Base-by-base conservation (phyloP, 345 rosid species). In the Abelmoschus esculentus region DNA sequence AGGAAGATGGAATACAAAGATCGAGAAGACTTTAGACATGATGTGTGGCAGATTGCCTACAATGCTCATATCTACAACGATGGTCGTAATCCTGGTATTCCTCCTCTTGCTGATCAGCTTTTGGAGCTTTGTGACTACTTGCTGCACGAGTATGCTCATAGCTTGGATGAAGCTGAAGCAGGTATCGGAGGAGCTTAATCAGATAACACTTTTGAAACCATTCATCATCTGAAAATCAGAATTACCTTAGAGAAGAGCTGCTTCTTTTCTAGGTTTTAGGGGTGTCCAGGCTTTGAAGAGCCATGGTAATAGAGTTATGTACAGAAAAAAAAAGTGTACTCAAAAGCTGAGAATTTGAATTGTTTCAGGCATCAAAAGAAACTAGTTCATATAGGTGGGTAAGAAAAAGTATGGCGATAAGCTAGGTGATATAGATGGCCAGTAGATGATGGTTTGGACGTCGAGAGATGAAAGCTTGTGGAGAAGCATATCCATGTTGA, bases 91-190 rank as follows among this genome's bases (percentile, higher is more conserved):
- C 99, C 92, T 14, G 91, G 82, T 67, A 95, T 95, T 76, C 96
- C 99, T 29, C 99, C 96, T 3, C 85, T 91, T 5, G 99, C 96
- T 5, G 99, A 95, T 89, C 98, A 91, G 87, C 89, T 95, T 36
- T 71, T 95, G 74, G 96, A 95, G 82, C 70, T 95, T 6, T 95
- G 96, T 78, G 98, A 95, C 75, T 87, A 83, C 83, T 76, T 95
- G 86, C 32, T 92, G 46, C 75, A 79, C 3, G 82, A 86, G 67
- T 29, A 83, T 69, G 62, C 15, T 50, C 73, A 78, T 29, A 81
- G 75, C 73, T 72, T 89, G 79, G 26, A 55, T 1, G 91, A 87
- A 78, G 96, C 96, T 71, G 98, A 92, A 82, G 78, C 80, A 17
- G 87, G 93, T 52, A 88, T 87, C 57, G 79, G 76, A 53, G 82